Evolutionary conservation across 2,329 filamentous ascomycete genomes (phyloP), one percentile per base, ranked within the genome.

Genomic region (Nannizzia gypsea): DNA sequence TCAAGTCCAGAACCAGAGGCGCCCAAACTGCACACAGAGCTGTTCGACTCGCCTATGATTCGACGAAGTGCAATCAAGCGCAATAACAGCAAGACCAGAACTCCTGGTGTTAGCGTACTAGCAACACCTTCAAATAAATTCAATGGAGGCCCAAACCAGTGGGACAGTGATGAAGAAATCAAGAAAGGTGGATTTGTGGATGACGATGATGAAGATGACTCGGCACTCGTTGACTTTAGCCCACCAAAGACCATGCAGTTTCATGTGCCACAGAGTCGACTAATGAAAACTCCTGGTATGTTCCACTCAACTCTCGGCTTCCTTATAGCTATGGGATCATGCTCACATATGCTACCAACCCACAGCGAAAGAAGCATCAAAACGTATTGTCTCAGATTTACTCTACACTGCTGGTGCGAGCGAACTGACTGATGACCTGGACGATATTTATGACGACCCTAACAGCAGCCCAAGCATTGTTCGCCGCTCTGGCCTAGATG

Each of bases 21-120:
- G 8, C 92, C 92, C 0, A 87, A 90, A 69, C 78, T 97, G 44
- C 86, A 90, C 62, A 86, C 88, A 55, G 91, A 95, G 64, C 84
- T 92, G 6, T 96, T 96, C 74, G 84, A 86, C 72, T 90, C 88
- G 1, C 89, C 90, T 0, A 73, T 85, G 5, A 48, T 56, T 72
- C 75, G 68, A 73, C 77, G 66, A 69, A 56, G 38, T 17, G 22
- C 54, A 6, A 15, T 6, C 3, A 56, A 42, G 11, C 76, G 59
- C 4, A 75, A 75, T 20, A 75, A 75, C 8, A 73, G 69, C 61
- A 69, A 63, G 79, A 75, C 1, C 83, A 87, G 42, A 74, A 88
- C 70, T 2, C 74, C 75, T 54, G 92, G 92, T 0, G 81, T 95
- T 38, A 95, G 89, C 67, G 88, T 96, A 20, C 20, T 42, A 31